Conservation (phyloP, 257 asterid genomes). For the Lavandula angustifolia region DNA sequence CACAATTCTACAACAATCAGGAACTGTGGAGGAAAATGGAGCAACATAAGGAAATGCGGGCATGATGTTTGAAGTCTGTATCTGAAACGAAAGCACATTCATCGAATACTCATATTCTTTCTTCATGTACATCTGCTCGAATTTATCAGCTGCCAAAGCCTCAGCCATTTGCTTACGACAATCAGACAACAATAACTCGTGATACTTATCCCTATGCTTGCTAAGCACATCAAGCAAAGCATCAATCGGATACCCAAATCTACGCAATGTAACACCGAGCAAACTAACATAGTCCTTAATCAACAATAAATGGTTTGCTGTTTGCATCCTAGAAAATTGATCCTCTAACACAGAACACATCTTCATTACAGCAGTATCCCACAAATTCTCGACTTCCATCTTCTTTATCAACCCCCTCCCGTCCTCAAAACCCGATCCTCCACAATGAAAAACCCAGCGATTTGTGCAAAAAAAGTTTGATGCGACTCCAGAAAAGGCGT, state of each 20-base stretch:
- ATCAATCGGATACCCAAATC: constrained; percentile 88
- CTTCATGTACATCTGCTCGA: constrained; percentile 98
- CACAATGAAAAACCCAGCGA: constrained; percentile 92
- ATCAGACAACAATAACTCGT: constrained; percentile 82
- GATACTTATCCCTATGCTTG: constrained; percentile 93
- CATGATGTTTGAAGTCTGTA: constrained; percentile 88
- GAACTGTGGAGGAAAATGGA: constrained; percentile 89
- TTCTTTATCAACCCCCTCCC: constrained; percentile 86
- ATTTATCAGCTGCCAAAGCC: constrained; percentile 85
- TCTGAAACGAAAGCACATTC: constrained; percentile 91
- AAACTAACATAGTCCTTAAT: constrained; percentile 94
- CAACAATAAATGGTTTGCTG: constrained; percentile 93
- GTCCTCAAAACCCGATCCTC: constrained; percentile 94
- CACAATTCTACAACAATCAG: constrained; percentile 96
- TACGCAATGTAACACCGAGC: constrained; percentile 89
- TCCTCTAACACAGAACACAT: constrained; percentile 97
- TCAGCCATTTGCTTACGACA: constrained; percentile 89
- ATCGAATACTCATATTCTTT: constrained; percentile 91
- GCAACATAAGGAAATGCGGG: constrained; percentile 98
- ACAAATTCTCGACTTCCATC: constrained; percentile 87
- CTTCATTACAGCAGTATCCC: constrained; percentile 97
- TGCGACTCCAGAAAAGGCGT: constrained; percentile 94
- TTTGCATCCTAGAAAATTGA: constrained; percentile 97
- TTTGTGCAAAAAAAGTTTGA: constrained; percentile 93
- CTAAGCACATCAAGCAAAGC: constrained; percentile 91